phyloP scores from a whole-genome alignment of 192 early-diverging fungal species.

The Rhizophagus clarus region DNA sequence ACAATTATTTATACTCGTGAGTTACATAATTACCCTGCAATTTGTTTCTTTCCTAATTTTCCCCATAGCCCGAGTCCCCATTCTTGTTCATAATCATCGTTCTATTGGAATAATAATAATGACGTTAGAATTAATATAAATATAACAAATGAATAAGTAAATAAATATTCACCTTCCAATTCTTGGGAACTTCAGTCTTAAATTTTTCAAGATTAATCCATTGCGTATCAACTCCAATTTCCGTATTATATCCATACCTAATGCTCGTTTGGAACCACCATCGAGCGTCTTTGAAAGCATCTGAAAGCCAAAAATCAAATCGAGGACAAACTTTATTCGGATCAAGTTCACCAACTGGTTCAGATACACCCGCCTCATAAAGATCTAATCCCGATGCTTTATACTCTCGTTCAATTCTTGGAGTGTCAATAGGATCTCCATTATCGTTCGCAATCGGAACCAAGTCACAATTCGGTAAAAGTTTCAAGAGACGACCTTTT shows the following conservation, averaged over 20 bases:
- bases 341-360: not conserved
- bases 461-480: constrained; percentile 6
- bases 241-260: constrained; percentile 8
- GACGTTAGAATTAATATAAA: not conserved
- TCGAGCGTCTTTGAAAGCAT: constrained; percentile 8
- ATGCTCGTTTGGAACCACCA: constrained; percentile 18
- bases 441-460: constrained; percentile 20
- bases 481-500: constrained; percentile 16
- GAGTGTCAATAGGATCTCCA: constrained; percentile 19
- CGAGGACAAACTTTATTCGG: constrained; percentile 2
- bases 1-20: no score
- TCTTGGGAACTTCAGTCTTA: not conserved
- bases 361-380: not conserved
- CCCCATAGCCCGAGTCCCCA: constrained; percentile 6
- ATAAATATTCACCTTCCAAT: not conserved
- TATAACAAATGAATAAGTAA: not conserved
- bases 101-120: not conserved
- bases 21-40: constrained; percentile 3
- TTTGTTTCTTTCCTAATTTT: not conserved
- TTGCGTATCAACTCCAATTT: not conserved
- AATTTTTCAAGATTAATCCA: constrained; percentile 14
- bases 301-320: constrained; percentile 25
- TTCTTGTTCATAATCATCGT: constrained; percentile 3
- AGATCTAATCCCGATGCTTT: not conserved
- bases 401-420: not conserved